Base-by-base conservation (phyloP, 257 asterid species). In the Euphrasia confusa region DNA sequence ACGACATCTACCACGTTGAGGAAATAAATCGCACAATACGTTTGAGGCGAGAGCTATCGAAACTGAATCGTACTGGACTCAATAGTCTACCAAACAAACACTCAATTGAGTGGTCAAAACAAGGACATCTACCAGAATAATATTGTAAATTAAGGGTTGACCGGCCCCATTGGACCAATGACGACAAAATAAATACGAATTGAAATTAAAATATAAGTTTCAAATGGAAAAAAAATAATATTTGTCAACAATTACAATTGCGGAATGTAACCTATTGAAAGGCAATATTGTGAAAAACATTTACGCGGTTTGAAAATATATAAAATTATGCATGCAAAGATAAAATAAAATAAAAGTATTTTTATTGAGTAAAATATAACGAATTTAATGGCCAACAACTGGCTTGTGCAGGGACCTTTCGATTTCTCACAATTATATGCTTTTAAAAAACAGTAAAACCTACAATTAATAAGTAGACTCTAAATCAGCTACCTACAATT, bases 401-500 rank as follows among this genome's bases (percentile, higher is more conserved):
- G 55, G 32, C 44, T 28, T 11, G 6, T 18, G 50, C 18, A 6
- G 37, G 7, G 13, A 27, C 11, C 12, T 18, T 35, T 54, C 49
- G 53, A 40, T 62, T 62, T 18, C n/a, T n/a, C 30, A 30, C 45
- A 32, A n/a, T 10, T 47, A 52, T 24, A 56, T 56, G 48, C 27
- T 54, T 21, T 28, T 18, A 1, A 10, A 52, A 69, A 42, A 24
- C 44, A 8, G 50, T 37, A 12, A 44, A 11, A 21, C 24, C 0
- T 21, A 21, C 24, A 21, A 5, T 57, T 27, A 28, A 27, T 56
- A 4, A 2, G 17, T 40, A 42, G 14, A 11, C 27, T 67, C 30
- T 28, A 10, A 44, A 21, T 10, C 47, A 60, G 52, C 50, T 57
- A 61, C 59, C 68, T 44, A 42, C 27, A 50, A 71, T 53, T 71